Conservation (phyloP, 371 early-diverging fungal species). For the Apophysomyces ossiformis region DNA sequence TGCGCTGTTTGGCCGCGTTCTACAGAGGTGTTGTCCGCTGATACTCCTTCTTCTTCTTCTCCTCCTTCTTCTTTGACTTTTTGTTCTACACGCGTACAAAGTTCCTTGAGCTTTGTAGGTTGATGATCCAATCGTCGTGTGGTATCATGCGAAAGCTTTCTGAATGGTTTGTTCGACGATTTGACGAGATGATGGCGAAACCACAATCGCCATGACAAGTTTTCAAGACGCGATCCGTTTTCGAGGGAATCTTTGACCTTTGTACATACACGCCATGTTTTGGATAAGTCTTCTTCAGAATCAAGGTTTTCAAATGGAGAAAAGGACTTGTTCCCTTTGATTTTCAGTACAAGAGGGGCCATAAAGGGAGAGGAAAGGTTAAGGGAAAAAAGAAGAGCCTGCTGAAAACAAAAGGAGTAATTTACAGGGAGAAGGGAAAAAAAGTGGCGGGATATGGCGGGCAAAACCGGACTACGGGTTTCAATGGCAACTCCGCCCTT, state of each 20-base stretch:
- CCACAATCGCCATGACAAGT: slow-evolving; percentile 84
- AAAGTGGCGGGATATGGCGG: slow-evolving; percentile 6
- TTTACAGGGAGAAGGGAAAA: slow-evolving; percentile 11
- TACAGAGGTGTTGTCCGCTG: too few species aligned
- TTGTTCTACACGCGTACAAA: slow-evolving; percentile 1
- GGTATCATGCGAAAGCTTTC: slow-evolving; percentile 40
- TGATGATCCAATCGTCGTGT: slow-evolving; percentile 44
- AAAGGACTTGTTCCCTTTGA: slow-evolving; percentile 66
- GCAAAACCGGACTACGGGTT: background rate
- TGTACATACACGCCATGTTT: slow-evolving; percentile 76
- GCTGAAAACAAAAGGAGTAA: slow-evolving; percentile 43
- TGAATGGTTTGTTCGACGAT: slow-evolving; percentile 31
- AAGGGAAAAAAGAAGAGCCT: slow-evolving; percentile 13
- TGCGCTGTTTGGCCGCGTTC: too few species aligned
- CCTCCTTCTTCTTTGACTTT: background rate
- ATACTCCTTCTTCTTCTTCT: background rate
- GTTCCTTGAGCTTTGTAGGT: slow-evolving; percentile 17
- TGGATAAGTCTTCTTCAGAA: slow-evolving; percentile 64
- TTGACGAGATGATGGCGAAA: slow-evolving; percentile 37
- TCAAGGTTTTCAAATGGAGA: slow-evolving; percentile 63
- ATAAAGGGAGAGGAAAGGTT: slow-evolving; percentile 26
- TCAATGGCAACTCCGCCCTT: background rate
- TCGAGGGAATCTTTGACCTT: slow-evolving; percentile 82
- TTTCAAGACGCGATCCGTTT: slow-evolving; percentile 78
- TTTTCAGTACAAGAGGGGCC: slow-evolving; percentile 68